These are phyloP conservation scores for Ceratobasidium sp. DNA, from an alignment of 1,284 basidiomycete species.

Conservation along the genomic window DNA sequence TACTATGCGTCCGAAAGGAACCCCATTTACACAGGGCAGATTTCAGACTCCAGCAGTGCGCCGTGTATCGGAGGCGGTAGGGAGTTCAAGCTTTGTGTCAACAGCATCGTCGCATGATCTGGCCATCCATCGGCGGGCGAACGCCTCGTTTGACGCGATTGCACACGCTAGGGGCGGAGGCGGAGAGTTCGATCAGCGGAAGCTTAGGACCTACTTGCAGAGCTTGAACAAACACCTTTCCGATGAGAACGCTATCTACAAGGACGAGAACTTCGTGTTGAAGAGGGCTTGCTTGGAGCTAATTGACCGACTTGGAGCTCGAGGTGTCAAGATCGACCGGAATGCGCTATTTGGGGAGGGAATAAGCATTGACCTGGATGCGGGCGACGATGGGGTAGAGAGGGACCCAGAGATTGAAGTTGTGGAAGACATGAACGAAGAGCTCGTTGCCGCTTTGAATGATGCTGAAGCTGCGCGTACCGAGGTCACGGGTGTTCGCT, in stretches of 20 bases:
- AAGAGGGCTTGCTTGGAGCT: constrained; percentile 39
- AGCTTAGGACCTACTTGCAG: constrained; percentile 84
- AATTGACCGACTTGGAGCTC: constrained; percentile 25
- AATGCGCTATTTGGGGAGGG: constrained; percentile 19
- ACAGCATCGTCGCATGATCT: constrained; percentile 87
- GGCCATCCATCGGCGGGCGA: constrained; percentile 80
- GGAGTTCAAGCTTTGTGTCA: constrained; percentile 67
- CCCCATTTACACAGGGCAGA: constrained; percentile 26
- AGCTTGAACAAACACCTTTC: constrained; percentile 81
- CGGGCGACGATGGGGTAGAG: constrained; percentile 59
- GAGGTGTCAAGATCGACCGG: constrained; percentile 41
- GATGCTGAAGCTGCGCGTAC: constrained; percentile 25
- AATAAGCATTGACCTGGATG: constrained; percentile 59
- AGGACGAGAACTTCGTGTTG: constrained; percentile 60
- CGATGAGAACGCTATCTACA: constrained; percentile 73
- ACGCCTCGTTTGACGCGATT: constrained; percentile 85
- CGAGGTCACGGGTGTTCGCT: constrained; percentile 13
- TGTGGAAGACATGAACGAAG: constrained; percentile 36
- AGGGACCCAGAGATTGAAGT: constrained; percentile 50
- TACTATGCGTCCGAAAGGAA: constrained; percentile 31
- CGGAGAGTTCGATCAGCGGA: constrained; percentile 80
- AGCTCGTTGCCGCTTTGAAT: constrained; percentile 30
- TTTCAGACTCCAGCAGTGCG: constrained; percentile 44
- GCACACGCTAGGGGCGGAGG: constrained; percentile 72
- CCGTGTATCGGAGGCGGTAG: constrained; percentile 31